phyloP scores from a whole-genome alignment of 2,329 filamentous ascomycete genomes.

The Microascus cirrosus region DNA sequence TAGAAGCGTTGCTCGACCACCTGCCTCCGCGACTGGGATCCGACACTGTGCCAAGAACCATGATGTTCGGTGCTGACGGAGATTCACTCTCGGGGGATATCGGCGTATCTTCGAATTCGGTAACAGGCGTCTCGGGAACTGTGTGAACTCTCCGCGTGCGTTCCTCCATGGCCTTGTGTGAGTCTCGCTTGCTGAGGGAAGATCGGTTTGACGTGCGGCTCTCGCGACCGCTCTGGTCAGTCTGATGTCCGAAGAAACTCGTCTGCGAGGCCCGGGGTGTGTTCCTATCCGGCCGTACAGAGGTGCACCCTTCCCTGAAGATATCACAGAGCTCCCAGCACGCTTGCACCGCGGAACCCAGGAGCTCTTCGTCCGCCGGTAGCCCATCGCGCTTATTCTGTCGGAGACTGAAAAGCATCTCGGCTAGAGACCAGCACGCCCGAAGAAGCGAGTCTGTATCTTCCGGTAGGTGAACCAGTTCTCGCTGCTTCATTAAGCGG shows the following conservation, averaged over 20 bases:
- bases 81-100: constrained; percentile 70
- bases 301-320: constrained; percentile 85
- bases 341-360: constrained; percentile 80
- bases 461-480: constrained; percentile 52
- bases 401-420: constrained; percentile 85
- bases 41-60: constrained; percentile 65
- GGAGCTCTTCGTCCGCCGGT: constrained; percentile 66
- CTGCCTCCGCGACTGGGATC: constrained; percentile 50
- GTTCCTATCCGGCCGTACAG: constrained; percentile 72
- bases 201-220: constrained; percentile 39
- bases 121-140: constrained; percentile 82
- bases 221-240: constrained; percentile 34
- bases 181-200: constrained; percentile 40
- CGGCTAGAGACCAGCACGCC: constrained; percentile 82
- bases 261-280: constrained; percentile 75
- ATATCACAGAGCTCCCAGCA: constrained; percentile 94
- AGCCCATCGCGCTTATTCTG: constrained; percentile 69
- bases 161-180: constrained; percentile 38
- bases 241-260: constrained; percentile 49
- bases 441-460: constrained; percentile 77
- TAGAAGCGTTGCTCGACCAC: constrained; percentile 76
- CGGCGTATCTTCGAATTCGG: constrained; percentile 86
- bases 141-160: constrained; percentile 12
- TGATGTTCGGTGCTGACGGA: constrained; percentile 71
- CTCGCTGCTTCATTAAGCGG: constrained; percentile 88